Conservation (phyloP, 371 early-diverging fungal genomes). For the Mucor lusitanicus region DNA sequence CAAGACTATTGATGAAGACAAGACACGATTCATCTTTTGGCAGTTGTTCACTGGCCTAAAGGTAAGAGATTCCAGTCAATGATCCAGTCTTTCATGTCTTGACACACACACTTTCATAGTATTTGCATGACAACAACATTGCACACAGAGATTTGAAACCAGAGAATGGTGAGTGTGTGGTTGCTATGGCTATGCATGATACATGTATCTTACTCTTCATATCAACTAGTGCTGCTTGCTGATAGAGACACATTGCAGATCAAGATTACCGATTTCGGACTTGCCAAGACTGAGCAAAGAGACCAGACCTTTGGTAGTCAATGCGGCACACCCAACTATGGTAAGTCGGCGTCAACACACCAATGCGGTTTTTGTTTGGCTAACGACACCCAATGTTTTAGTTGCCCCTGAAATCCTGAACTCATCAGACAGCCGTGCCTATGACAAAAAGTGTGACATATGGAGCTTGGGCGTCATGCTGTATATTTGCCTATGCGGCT, state of each 20-base stretch:
- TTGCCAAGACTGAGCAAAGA: slow-evolving; percentile 79
- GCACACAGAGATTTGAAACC: slow-evolving; percentile 53
- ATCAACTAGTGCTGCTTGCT: slow-evolving; percentile 71
- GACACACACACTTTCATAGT: slow-evolving; percentile 20
- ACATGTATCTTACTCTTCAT: not conserved
- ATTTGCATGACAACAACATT: slow-evolving; percentile 34
- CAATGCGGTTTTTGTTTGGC: not conserved
- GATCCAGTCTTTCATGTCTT: not conserved
- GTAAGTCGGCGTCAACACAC: slow-evolving; percentile 26
- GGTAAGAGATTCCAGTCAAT: slow-evolving; percentile 19
- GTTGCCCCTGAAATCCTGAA: slow-evolving; percentile 94
- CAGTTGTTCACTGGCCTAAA: slow-evolving; percentile 78
- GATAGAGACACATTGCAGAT: slow-evolving; percentile 61
- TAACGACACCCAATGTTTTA: slow-evolving; percentile 6
- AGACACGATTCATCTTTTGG: slow-evolving; percentile 78
- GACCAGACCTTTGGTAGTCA: slow-evolving; percentile 69
- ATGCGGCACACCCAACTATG: slow-evolving; percentile 98
- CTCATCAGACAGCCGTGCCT: slow-evolving; percentile 61
- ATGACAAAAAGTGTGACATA: slow-evolving; percentile 90
- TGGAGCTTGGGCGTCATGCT: slow-evolving; percentile 99
- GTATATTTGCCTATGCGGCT: slow-evolving; percentile 95
- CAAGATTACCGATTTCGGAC: slow-evolving; percentile 94
- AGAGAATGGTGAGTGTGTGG: slow-evolving; percentile 44
- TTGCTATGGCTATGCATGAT: no score
- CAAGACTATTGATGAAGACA: slow-evolving; percentile 72